Evolutionary conservation across 208 protist species (phyloP), one percentile per base, ranked within the genome.

Genomic region (Leishmania amazonensis): DNA sequence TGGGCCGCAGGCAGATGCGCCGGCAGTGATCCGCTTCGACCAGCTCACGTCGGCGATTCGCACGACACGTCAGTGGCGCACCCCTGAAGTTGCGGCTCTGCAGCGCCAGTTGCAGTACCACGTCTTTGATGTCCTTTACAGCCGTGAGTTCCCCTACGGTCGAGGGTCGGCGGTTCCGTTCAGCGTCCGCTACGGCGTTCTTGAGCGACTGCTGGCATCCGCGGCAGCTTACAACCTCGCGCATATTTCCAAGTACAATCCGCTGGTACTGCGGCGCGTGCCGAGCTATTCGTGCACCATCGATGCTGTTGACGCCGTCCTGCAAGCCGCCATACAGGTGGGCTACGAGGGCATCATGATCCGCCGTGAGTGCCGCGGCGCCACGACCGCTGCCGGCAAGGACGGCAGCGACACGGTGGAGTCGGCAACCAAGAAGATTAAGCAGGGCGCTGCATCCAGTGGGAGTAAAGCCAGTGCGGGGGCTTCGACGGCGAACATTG

Each of bases 271-370:
- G 19, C 78, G 87, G 31, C 76, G 91, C 1, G 91, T 97, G 65
- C 94, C 94, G 38, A 86, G 79, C 51, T 60, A 88, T 35, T 64
- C 73, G 28, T 89, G 86, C 57, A 87, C 54, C 47, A 84, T 89
- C 64, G 60, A 75, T 9, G 75, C 84, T 4, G 87, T 94, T 19
- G 82, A 90, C n/a, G 72, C 38, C 64, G 74, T 83, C 15, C 82
- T 97, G 40, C 85, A 81, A 7, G 81, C 83, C 1, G 87, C 88
- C n/a, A 76, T 96, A 74, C 72, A 45, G n/a, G 77, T 90, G 42
- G 94, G 95, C 42, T 97, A 96, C 84, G 95, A 98, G 60, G 95
- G 95, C 2, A 73, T 97, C 24, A 97, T 98, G 89, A 82, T 98
- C 0, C 95, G 95, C 40, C 89, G 92, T 7, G 91, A 93, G 47